Percentiles rank a stretch among this genome's conserved stretches.
Conservation (phyloP, 371 early-diverging fungal genomes). For the Sporodiniella umbellata region DNA sequence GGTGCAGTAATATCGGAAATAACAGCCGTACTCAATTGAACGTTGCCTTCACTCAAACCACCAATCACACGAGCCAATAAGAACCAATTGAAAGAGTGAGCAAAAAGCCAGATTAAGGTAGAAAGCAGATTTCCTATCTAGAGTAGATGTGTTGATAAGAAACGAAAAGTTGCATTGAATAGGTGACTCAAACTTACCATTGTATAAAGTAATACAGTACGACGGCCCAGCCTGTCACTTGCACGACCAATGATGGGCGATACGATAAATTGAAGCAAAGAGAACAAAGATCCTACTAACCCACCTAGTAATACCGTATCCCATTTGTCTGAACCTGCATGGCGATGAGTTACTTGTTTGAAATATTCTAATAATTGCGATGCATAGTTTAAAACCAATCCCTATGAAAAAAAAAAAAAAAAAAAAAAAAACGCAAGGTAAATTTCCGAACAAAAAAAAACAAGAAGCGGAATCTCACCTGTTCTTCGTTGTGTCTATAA, state of each 20-base stretch:
- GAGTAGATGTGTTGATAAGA: no score
- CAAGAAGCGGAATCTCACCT: no score
- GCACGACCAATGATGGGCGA: constrained; percentile 83
- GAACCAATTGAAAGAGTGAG: constrained; percentile 78
- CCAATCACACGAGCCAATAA: constrained; percentile 87
- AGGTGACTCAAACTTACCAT: constrained; percentile 54
- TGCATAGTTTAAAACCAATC: constrained; percentile 31
- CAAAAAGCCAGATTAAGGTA: constrained; percentile 85
- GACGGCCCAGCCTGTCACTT: constrained; percentile 84
- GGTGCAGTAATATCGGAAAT: constrained; percentile 91
- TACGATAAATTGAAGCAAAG: constrained; percentile 89
- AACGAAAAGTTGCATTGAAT: no score
- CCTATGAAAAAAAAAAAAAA: constrained; percentile 15
- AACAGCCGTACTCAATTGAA: constrained; percentile 93
- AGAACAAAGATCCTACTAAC: constrained; percentile 87
- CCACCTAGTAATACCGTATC: constrained; percentile 96
- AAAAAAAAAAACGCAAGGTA: no score
- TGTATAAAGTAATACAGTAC: constrained; percentile 78
- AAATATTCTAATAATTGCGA: constrained; percentile 34
- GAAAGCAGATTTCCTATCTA: constrained; percentile 87
- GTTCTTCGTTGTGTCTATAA: constrained; percentile 50
- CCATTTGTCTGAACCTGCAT: constrained; percentile 41
- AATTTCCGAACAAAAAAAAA: no score
- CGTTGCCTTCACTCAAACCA: constrained; percentile 95
- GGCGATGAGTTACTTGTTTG: constrained; percentile 25